A percentile compares a stretch with the other conserved stretches of the same genome.
Evolutionary conservation across 257 asterid species (phyloP).

Genomic region (Euphrasia confusa): DNA sequence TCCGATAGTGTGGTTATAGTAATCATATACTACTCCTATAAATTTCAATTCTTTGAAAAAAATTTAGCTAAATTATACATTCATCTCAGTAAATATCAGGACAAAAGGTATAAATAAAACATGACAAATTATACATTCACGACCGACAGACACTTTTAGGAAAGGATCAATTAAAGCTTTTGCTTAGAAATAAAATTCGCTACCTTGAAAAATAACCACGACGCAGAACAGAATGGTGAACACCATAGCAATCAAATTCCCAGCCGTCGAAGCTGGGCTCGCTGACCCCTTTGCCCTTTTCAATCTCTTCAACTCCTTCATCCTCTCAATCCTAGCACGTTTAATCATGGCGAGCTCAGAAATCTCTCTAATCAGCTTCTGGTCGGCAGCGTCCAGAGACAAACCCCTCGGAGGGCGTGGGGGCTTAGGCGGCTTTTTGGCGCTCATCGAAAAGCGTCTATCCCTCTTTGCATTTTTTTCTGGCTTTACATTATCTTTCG

Average conservation of each 20-base stretch:
- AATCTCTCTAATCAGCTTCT: conserved; percentile 70
- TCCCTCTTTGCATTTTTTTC: conserved; percentile 47
- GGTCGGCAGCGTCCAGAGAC: conserved; percentile 84
- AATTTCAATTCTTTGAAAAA: no score
- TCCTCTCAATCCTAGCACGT: conserved; percentile 72
- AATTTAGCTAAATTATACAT: no score
- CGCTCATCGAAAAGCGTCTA: conserved; percentile 48
- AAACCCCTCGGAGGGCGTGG: conserved; percentile 82
- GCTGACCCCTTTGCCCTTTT: conserved; percentile 52
- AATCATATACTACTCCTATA: no score
- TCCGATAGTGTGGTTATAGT: no score
- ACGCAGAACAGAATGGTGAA: conserved; percentile 62
- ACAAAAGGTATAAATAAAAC: no score
- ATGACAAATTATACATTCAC: no score
- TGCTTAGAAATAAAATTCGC: background rate
- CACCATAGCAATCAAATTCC: conserved; percentile 59
- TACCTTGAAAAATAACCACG: conserved; percentile 69
- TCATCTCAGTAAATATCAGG: no score
- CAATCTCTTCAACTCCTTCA: conserved; percentile 70
- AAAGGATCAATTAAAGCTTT: background rate
- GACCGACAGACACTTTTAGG: background rate
- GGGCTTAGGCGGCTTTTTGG: conserved; percentile 72
- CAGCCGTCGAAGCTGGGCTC: conserved; percentile 38
- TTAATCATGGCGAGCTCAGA: conserved; percentile 61
- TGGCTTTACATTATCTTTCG: conserved; percentile 13